These are phyloP conservation scores for Pythium aristosporum DNA, from an alignment of 352 stramenopile genomes.

Conservation along the genomic window DNA sequence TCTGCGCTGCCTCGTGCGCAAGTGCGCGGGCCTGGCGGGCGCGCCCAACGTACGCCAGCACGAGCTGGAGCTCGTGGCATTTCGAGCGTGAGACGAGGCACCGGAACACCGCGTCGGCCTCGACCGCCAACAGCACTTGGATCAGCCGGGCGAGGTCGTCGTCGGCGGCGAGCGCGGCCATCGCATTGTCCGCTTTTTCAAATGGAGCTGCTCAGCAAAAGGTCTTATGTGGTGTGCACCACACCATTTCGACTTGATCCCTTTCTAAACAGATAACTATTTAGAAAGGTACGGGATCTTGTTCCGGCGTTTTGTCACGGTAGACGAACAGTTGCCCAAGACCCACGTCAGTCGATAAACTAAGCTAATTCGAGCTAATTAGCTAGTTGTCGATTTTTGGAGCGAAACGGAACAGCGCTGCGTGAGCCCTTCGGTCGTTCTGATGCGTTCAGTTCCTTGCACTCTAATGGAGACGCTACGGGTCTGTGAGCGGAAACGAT, in stretches of 20 bases:
- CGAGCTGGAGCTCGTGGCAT: slow-evolving; percentile 38
- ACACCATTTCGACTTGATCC: neutral
- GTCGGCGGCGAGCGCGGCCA: slow-evolving; percentile 4
- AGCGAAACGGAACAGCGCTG: no score
- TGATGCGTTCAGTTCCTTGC: neutral
- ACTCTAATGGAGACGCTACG: no score
- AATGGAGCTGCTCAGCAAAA: slow-evolving; percentile 1
- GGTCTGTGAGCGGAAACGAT: neutral
- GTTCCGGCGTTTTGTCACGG: slow-evolving; percentile 14
- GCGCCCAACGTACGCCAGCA: slow-evolving; percentile 31
- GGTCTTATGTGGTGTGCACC: neutral
- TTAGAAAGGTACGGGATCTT: neutral
- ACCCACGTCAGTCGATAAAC: neutral
- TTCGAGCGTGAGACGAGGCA: slow-evolving; percentile 29
- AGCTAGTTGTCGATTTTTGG: neutral
- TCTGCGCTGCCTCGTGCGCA: slow-evolving; percentile 8
- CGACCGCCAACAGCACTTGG: slow-evolving; percentile 16
- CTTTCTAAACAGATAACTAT: neutral
- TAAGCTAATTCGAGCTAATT: neutral
- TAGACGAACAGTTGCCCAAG: slow-evolving; percentile 2
- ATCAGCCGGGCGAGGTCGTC: slow-evolving; percentile 18
- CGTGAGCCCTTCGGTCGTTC: slow-evolving; percentile 4
- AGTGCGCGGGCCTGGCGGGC: neutral
- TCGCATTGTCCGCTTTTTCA: neutral
- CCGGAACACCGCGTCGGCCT: slow-evolving; percentile 45